Base-by-base conservation (phyloP, 495 filamentous ascomycete species). In the Collariella sp. region DNA sequence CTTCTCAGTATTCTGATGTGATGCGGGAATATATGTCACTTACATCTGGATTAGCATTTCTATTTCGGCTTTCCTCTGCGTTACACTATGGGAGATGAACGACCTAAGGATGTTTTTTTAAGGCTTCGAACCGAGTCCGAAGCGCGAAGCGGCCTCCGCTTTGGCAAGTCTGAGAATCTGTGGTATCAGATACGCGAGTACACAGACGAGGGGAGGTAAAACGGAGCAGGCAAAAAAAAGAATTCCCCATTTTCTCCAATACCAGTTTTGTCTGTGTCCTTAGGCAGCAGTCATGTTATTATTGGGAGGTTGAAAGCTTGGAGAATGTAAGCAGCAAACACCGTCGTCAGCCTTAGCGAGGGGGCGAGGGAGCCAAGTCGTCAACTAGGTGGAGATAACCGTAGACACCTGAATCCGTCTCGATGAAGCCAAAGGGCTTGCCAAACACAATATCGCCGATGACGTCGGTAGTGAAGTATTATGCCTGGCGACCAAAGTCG, bases 21-120 rank as follows among this genome's bases (percentile, higher is more conserved):
- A 13, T 11, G 24, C 23, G 13, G 19, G 33, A 22, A 12, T 4
- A 22, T 23, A 16, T n/a, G n/a, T n/a, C 20, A 48, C 52, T 31
- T 18, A 55, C 52, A 70, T 54, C 44, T 69, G 64, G 12, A 69
- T 67, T 64, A 72, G 12, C 54, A 66, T 23, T 61, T 67, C 43
- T 4, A 62, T 62, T 52, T 74, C 70, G 13, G 66, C 64, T 56
- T 77, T 63, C 29, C 61, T 52, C 47, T 67, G 65, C 5, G 62
- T 67, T 9, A 77, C 62, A 26, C 70, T 73, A 35, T 70, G 64
- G 31, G 45, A 19, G 9, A 71, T 46, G 55, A 76, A 77, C 10
- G 71, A 71, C 10, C 68, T 61, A 7, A 73, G 52, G 68, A 72
- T 72, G 46, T 68, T 63, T 18, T 43, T 54, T 29, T 56, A 39